Conservation (phyloP, 306 rosid species). For the Oxytropis ochrocephala region DNA sequence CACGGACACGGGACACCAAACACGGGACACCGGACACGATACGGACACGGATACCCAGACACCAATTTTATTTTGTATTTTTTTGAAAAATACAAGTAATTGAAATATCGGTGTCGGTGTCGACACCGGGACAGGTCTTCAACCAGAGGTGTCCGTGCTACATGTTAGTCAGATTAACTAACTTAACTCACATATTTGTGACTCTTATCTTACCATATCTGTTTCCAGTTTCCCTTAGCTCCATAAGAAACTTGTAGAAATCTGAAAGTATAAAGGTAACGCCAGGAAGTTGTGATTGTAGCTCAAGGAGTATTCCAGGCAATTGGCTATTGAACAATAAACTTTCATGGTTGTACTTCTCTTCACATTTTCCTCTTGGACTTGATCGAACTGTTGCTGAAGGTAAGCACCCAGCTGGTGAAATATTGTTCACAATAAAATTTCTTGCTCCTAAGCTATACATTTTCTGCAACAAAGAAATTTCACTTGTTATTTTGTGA, state of each 20-base stretch:
- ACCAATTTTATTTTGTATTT: no score
- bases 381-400: neutral
- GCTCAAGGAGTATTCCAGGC: neutral
- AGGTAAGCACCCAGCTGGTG: slow-evolving; percentile 41
- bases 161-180: no score
- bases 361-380: slow-evolving; percentile 23
- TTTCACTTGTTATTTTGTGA: no score
- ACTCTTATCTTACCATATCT: slow-evolving; percentile 18
- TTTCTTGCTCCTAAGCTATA: slow-evolving; percentile 34
- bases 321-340: slow-evolving; percentile 14
- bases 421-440: slow-evolving; percentile 21
- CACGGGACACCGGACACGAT: no score
- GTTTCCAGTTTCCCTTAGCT: slow-evolving; percentile 12
- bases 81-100: no score
- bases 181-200: no score
- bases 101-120: no score
- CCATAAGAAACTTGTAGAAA: slow-evolving; percentile 9
- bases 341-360: slow-evolving; percentile 2
- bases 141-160: no score
- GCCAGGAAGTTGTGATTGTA: slow-evolving; percentile 25
- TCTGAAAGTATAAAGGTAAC: slow-evolving; percentile 17
- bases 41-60: no score
- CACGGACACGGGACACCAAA: no score
- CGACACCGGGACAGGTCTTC: no score
- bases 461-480: slow-evolving; percentile 18